A percentile compares a stretch with the other conserved stretches of the same genome.
Evolutionary conservation across 192 early-diverging fungal genomes (phyloP).

Genomic region (Glomus cerebriforme): DNA sequence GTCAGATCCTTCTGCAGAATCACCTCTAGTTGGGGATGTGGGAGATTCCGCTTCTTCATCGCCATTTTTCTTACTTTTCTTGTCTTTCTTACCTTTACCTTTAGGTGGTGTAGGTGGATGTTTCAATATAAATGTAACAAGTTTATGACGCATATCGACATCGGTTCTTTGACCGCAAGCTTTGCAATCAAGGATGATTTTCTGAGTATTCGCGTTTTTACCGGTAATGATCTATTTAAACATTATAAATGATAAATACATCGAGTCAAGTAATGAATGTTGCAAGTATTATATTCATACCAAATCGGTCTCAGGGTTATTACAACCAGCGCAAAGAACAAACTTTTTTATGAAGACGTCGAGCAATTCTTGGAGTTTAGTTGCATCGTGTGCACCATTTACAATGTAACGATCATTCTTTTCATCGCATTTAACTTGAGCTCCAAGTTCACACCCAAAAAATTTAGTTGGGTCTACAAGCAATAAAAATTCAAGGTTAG

Average conservation of each 20-base stretch:
- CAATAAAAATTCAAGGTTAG: neutral
- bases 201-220: constrained; percentile 34
- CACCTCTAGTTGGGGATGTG: constrained; percentile 26
- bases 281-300: constrained; percentile 50
- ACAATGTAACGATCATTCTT: constrained; percentile 92
- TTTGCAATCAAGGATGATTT: constrained; percentile 77
- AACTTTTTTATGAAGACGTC: constrained; percentile 93
- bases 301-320: constrained; percentile 97
- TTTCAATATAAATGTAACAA: constrained; percentile 88
- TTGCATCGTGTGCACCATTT: constrained; percentile 91
- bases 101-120: constrained; percentile 72
- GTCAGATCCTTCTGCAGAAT: constrained; percentile 56
- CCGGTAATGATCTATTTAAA: constrained; percentile 17
- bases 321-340: constrained; percentile 90
- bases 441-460: constrained; percentile 96
- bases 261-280: neutral
- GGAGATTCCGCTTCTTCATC: constrained; percentile 50
- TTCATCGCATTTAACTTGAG: constrained; percentile 87
- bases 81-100: constrained; percentile 55
- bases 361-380: constrained; percentile 79
- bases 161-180: constrained; percentile 86
- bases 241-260: neutral
- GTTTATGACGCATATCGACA: constrained; percentile 88
- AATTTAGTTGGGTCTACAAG: constrained; percentile 73
- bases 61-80: constrained; percentile 53